Base-by-base conservation (phyloP, 2,329 filamentous ascomycete genomes). In the Exophiala aquamarina region DNA sequence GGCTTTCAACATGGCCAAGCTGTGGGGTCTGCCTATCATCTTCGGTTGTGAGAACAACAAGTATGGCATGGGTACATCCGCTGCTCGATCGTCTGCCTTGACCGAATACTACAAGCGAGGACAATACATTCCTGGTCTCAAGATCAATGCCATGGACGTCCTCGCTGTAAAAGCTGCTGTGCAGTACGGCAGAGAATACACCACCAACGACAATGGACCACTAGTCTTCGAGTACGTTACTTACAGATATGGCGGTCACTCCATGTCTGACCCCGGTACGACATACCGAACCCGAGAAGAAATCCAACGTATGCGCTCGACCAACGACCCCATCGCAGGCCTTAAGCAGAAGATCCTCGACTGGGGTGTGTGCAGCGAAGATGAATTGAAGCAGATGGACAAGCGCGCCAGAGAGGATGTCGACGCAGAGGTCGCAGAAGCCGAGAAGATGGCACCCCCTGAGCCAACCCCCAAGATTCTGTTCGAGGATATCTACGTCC, bases 41-140 rank as follows among this genome's bases (percentile, higher is more conserved):
- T 98, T 98, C 68, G 91, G 89, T 61, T 98, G 93, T 73, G 93
- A 98, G 80, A 98, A 98, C 83, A 98, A 98, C 87, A 98, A 98
- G 77, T 98, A 98, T 71, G 93, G 93, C 72, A 98, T 98, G 93
- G 93, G 93, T 75, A 98, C 93, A 56, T 87, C 93, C 53, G 92
- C 93, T 60, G 86, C 86, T 73, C 90, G 93, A 65, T 91, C 93
- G 53, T 92, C 93, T 52, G 93, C 93, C 63, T 76, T 96, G 68
- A 97, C 93, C 71, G 93, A 98, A 73, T 98, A 98, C 85, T 97
- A 98, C 84, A 97, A 97, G 86, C 92, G 93, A 75, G 93, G 93
- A 60, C 93, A 98, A 77, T 98, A 97, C 80, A 98, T 98, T 61
- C 92, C 93, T 49, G 93, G 93, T 77, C 83, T 98, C 64, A 98